Base-by-base conservation (phyloP, 768 basidiomycete species). In the Ephemerocybe angulata region DNA sequence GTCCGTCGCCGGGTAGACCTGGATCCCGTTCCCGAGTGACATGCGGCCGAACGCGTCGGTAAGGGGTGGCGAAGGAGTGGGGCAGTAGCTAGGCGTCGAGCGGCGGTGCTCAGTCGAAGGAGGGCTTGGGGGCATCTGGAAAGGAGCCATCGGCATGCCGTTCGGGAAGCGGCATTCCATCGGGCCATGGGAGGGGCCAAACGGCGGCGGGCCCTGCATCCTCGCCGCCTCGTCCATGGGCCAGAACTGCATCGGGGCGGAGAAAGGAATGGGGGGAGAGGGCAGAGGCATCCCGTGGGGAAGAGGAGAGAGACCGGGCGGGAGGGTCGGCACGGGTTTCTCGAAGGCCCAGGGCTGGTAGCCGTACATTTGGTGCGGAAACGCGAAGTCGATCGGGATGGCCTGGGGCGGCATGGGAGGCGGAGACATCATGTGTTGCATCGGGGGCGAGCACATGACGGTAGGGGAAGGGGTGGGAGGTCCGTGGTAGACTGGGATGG, bases 1-100 rank as follows among this genome's bases (percentile, higher is more conserved):
- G 0, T 48, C 56, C 1, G 61, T 60, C 62, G 43, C 61, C 62
- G 56, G 63, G 56, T 50, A 61, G 58, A 52, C 55, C 60, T 60
- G 68, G 37, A 52, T 4, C 6, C 50, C 50, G 29, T 28, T 29
- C 17, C 44, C 30, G 12, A 50, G 19, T 13, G 48, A 33, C n/a
- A 50, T 29, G 21, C 48, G 48, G 19, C 48, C 21, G 2, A 50
- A 35, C 13, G 48, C 31, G 10, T 50, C 48, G 6, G 4, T 2
- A 31, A 48, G 7, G 7, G 19, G 12, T 12, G 31, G 27, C 5
- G 48, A 33, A 13, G 48, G 29, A 4, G 48, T 17, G 8, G 29
- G n/a, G 42, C 27, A 25, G 21, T 50, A n/a, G 5, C 1, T 7
- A 1, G 29, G 31, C 11, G 21, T 29, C 5, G 11, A 33, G 30